Evolutionary conservation across 129 eudicot genomes (phyloP), one percentile per base, ranked within the genome.

Genomic region (Lactuca saligna): DNA sequence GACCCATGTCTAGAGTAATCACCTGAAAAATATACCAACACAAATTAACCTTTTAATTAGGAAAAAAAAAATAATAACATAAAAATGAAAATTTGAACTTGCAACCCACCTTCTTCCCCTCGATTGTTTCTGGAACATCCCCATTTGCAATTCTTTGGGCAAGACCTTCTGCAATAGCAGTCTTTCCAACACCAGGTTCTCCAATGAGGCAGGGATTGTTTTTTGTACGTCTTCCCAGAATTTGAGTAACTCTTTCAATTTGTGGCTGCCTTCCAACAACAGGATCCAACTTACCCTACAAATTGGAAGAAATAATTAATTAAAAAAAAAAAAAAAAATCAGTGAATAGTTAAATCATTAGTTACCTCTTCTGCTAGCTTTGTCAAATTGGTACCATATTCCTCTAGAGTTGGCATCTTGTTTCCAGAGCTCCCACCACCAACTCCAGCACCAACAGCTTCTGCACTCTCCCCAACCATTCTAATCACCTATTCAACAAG

Each of bases 201-300:
- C 29, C 29, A 25, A 25, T 25, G 29, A 25, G 29, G 46, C 97
- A 91, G 7, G 97, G 97, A 63, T 91, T 91, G 65, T 88, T 91
- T 71, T 88, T 91, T 33, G 96, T 88, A 71, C 29, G 29, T 25
- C 29, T 25, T 25, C 96, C 97, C 69, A 91, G 74, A 55, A 91
- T 88, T 78, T 91, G 97, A 34, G 97, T 88, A 14, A 91, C 96
- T 9, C 97, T 91, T 69, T 88, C 97, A 71, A 91, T 91, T 79
- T 91, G 93, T 20, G 60, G 75, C 66, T 83, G 88, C 69, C 96
- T 83, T 81, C 97, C 97, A 51, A 91, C 92, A 56, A 91, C 97
- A 41, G 96, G 97, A 79, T 87, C 96, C 65, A 91, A 75, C 71
- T 91, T 91, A 25, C 97, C 97, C 97, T 91, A 25, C 69, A 65